phyloP scores from a whole-genome alignment of 345 rosid species.

The Acer yangbiense region DNA sequence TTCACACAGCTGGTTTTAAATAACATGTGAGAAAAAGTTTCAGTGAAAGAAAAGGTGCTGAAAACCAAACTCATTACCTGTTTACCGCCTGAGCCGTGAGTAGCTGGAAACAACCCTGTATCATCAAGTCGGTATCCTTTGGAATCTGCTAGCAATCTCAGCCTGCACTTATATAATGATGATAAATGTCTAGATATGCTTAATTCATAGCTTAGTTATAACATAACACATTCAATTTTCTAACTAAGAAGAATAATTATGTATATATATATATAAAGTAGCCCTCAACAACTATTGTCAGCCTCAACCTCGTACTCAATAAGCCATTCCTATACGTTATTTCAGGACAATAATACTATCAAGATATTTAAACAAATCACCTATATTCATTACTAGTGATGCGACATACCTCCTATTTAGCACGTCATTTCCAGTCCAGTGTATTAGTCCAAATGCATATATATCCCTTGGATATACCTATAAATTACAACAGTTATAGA shows the following conservation, averaged over 20 bases:
- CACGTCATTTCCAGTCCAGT: slow-evolving; percentile 97
- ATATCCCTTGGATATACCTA: slow-evolving; percentile 93
- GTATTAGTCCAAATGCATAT: slow-evolving; percentile 84
- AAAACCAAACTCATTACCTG: slow-evolving; percentile 44
- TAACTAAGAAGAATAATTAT: background rate
- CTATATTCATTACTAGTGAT: background rate
- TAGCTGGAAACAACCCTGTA: slow-evolving; percentile 88
- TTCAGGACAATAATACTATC: too few species aligned
- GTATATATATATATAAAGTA: too few species aligned
- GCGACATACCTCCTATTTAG: slow-evolving; percentile 75
- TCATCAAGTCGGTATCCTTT: slow-evolving; percentile 91
- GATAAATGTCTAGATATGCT: background rate
- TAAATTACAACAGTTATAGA: slow-evolving; percentile 12
- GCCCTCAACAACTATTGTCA: too few species aligned
- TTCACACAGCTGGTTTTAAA: background rate
- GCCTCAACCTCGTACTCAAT: too few species aligned
- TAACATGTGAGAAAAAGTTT: background rate
- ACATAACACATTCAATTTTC: background rate
- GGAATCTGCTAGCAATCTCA: slow-evolving; percentile 87
- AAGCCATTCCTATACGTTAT: too few species aligned
- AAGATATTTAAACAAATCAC: background rate
- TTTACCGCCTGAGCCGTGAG: slow-evolving; percentile 71
- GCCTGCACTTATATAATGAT: slow-evolving; percentile 44
- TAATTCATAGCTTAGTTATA: background rate
- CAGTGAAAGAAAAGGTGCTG: background rate